phyloP scores from a whole-genome alignment of 2,329 filamentous ascomycete genomes.

The Proliferodiscus dingleyae region DNA sequence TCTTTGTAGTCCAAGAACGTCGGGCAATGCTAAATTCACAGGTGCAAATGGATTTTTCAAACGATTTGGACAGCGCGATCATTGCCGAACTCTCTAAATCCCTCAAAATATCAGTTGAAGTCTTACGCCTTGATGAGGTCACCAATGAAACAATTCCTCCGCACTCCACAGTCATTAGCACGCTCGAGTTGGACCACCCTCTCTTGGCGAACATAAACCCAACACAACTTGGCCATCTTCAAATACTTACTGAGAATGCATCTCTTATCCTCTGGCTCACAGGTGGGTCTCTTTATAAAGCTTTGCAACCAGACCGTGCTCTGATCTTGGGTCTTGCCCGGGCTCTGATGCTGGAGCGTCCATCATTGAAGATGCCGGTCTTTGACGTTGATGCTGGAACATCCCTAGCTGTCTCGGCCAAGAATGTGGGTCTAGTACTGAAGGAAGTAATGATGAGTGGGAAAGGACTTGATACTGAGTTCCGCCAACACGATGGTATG shows the following conservation, averaged over 20 bases:
- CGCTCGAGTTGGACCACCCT: conserved; percentile 1
- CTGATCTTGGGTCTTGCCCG: conserved; percentile 2
- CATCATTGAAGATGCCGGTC: conserved; percentile 3
- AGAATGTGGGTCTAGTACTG: background rate
- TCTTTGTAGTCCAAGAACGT: background rate
- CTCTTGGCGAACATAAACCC: background rate
- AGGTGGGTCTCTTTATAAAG: background rate
- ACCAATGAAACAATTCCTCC: background rate
- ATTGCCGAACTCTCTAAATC: background rate
- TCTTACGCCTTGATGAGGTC: background rate
- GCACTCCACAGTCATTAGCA: background rate
- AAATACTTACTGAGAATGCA: background rate
- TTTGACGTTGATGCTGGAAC: conserved; percentile 8
- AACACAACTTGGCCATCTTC: background rate
- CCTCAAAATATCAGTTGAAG: background rate
- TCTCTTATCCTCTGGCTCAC: background rate
- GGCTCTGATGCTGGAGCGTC: conserved; percentile 3
- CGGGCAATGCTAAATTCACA: background rate
- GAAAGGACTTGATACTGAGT: background rate
- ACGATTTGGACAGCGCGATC: conserved; percentile 1
- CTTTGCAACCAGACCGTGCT: background rate
- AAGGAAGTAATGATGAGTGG: background rate
- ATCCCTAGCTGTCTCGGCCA: background rate
- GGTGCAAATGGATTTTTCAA: background rate
- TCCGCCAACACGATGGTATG: background rate